Evolutionary conservation across 257 asterid species (phyloP).

Genomic region (Verbena officinalis): DNA sequence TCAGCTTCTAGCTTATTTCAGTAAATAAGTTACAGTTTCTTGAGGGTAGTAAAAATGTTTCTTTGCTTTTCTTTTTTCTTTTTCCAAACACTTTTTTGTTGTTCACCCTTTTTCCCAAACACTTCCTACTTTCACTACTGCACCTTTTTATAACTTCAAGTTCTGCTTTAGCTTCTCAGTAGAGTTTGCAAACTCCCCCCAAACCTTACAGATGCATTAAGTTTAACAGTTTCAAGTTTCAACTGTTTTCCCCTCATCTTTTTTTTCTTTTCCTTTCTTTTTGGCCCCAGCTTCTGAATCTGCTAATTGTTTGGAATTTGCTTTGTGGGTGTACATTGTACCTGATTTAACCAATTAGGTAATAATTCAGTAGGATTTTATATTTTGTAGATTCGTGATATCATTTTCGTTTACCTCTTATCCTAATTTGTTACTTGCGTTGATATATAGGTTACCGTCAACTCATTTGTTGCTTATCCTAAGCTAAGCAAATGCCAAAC

Average conservation of each 20-base stretch:
- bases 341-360: background rate
- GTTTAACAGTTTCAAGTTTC: background rate
- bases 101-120: too few relatives aligned
- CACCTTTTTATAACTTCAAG: too few relatives aligned
- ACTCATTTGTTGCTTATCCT: background rate
- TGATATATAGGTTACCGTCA: background rate
- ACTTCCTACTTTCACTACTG: too few relatives aligned
- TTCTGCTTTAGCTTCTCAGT: too few relatives aligned
- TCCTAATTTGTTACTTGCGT: background rate
- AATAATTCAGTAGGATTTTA: background rate
- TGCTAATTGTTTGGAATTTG: background rate
- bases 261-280: background rate
- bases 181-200: too few relatives aligned
- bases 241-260: too few relatives aligned
- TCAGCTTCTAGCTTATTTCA: too few relatives aligned
- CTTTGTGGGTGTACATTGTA: background rate
- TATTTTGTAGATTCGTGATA: background rate
- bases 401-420: background rate
- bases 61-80: too few relatives aligned
- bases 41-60: too few relatives aligned
- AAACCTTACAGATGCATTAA: too few relatives aligned
- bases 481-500: background rate
- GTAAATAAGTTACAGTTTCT: too few relatives aligned
- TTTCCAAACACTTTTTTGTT: too few relatives aligned
- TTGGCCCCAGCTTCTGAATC: background rate